phyloP scores from a whole-genome alignment of 1,284 basidiomycete species.

The Microbotryum intermedium region DNA sequence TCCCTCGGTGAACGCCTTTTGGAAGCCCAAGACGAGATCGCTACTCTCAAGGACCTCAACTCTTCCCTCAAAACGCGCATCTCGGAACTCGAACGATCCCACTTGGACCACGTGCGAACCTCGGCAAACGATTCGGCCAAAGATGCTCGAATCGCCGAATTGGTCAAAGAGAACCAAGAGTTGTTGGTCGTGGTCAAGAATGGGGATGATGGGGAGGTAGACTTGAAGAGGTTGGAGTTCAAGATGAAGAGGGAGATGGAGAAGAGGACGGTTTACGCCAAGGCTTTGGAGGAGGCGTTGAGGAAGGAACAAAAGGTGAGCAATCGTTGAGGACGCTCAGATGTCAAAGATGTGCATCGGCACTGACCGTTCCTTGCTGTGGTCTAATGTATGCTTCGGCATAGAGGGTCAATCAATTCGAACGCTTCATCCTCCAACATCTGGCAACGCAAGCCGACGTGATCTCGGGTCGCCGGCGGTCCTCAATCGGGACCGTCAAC shows the following conservation, averaged over 20 bases:
- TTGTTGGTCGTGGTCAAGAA: slow-evolving; percentile 23
- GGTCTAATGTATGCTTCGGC: too few species aligned
- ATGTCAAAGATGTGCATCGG: neutral
- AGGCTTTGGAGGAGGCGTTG: slow-evolving; percentile 48
- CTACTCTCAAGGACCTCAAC: slow-evolving; percentile 13
- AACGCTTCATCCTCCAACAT: slow-evolving; percentile 28
- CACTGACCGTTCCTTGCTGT: too few species aligned
- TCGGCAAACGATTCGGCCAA: slow-evolving; percentile 6
- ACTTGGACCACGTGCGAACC: slow-evolving; percentile 1
- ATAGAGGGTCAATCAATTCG: slow-evolving; percentile 26
- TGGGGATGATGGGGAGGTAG: slow-evolving; percentile 29
- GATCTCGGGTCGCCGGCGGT: slow-evolving; percentile 9
- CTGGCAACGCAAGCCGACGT: slow-evolving; percentile 12
- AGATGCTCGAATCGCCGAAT: slow-evolving; percentile 13
- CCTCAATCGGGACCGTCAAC: slow-evolving; percentile 1
- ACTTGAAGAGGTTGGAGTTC: slow-evolving; percentile 47
- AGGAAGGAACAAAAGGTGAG: slow-evolving; percentile 33
- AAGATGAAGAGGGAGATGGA: slow-evolving; percentile 52
- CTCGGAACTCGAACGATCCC: slow-evolving; percentile 14
- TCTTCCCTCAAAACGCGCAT: slow-evolving; percentile 7
- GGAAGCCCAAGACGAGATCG: slow-evolving; percentile 30
- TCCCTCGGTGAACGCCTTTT: slow-evolving; percentile 24
- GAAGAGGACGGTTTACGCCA: slow-evolving; percentile 49
- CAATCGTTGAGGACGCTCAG: too few species aligned
- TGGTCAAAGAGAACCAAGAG: slow-evolving; percentile 28